These are phyloP conservation scores for Adansonia rubrostipa DNA, from an alignment of 441 rosid genomes.

Conservation along the genomic window DNA sequence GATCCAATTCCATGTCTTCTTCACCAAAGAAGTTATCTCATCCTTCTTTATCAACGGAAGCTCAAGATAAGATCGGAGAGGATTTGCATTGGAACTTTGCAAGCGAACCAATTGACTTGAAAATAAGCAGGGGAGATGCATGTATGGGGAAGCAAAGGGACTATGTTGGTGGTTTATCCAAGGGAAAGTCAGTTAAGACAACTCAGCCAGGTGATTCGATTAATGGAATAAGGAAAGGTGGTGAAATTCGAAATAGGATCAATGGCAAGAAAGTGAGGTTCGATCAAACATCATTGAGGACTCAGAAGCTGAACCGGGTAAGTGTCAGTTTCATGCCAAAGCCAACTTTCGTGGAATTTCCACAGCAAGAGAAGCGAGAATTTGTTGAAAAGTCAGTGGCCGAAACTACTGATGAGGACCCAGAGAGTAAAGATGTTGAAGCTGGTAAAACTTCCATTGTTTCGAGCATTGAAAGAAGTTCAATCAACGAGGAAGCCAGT, in stretches of 20 bases:
- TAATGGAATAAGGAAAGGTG: slow-evolving; percentile 21
- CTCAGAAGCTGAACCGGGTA: slow-evolving; percentile 30
- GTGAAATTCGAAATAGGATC: slow-evolving; percentile 28
- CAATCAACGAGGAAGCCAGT: slow-evolving; percentile 28
- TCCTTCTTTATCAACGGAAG: slow-evolving; percentile 43
- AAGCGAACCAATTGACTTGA: slow-evolving; percentile 33
- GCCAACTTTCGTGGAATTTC: slow-evolving; percentile 36
- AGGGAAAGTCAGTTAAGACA: slow-evolving; percentile 37
- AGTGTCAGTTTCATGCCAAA: slow-evolving; percentile 28
- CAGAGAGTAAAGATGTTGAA: slow-evolving; percentile 35
- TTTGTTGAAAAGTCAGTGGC: slow-evolving; percentile 38
- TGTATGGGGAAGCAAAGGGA: background rate
- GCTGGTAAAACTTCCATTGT: slow-evolving; percentile 15
- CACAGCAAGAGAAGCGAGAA: slow-evolving; percentile 36
- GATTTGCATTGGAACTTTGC: slow-evolving; percentile 34
- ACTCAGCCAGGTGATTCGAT: slow-evolving; percentile 27
- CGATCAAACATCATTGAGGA: slow-evolving; percentile 34
- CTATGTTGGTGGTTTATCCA: slow-evolving; percentile 10
- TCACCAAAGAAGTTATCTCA: slow-evolving; percentile 52
- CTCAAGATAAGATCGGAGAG: slow-evolving; percentile 37
- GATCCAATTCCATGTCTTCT: slow-evolving; percentile 36
- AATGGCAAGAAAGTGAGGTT: slow-evolving; percentile 19
- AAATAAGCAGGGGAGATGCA: slow-evolving; percentile 6
- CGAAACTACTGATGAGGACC: slow-evolving; percentile 45
- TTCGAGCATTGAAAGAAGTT: background rate